These are phyloP conservation scores for Phytophthora sojae DNA, from an alignment of 352 stramenopile genomes.

Conservation along the genomic window DNA sequence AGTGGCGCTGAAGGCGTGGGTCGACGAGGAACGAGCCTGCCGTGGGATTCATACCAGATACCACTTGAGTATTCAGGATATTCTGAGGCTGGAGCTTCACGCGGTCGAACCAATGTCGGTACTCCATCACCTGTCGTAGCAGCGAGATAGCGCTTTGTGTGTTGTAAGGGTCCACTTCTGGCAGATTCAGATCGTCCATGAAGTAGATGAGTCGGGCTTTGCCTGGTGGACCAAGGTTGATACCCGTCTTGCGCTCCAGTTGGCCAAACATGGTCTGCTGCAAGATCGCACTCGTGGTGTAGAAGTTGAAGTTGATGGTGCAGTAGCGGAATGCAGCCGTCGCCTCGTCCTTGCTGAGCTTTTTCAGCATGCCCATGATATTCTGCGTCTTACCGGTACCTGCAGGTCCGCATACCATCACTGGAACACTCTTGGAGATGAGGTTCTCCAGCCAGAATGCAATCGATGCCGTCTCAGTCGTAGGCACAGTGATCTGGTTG, in stretches of 20 bases:
- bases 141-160: constrained; percentile 96
- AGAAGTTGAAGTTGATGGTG: constrained; percentile 99
- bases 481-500: constrained; percentile 94
- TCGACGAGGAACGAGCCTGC: constrained; percentile 95
- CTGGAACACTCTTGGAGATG: constrained; percentile 88
- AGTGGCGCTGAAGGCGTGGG: constrained; percentile 94
- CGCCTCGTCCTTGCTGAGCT: constrained; percentile 89
- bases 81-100: constrained; percentile 94
- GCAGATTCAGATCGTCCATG: constrained; percentile 97
- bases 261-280: constrained; percentile 93
- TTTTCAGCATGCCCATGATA: constrained; percentile 95
- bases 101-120: constrained; percentile 94
- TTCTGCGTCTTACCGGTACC: constrained; percentile 96
- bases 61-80: constrained; percentile 95
- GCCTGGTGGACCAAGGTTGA: constrained; percentile 94
- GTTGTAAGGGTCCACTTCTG: constrained; percentile 96
- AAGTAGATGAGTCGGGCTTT: constrained; percentile 96
- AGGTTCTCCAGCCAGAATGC: constrained; percentile 96
- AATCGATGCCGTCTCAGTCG: constrained; percentile 95
- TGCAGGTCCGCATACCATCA: constrained; percentile 95
- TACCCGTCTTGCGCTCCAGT: constrained; percentile 96
- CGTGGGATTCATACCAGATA: constrained; percentile 96
- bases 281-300: constrained; percentile 94
- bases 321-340: constrained; percentile 86
- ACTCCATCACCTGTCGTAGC: constrained; percentile 96